These are phyloP conservation scores for Neopestalotiopsis sp. DNA, from an alignment of 2,329 filamentous ascomycete genomes.

Conservation along the genomic window DNA sequence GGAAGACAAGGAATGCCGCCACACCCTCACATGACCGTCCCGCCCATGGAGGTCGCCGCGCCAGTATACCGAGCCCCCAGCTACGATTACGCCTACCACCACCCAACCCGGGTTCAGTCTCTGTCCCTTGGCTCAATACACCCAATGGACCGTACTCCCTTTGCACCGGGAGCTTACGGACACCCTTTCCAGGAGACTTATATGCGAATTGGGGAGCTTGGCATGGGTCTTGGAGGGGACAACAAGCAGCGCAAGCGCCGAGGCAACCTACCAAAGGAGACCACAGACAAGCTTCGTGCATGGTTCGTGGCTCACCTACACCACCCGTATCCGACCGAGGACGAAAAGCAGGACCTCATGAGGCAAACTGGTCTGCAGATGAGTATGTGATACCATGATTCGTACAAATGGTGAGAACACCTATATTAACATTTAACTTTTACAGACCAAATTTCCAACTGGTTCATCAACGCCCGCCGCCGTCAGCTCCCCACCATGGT, in stretches of 20 bases:
- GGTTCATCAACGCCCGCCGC: conserved; percentile 80
- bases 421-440: conserved; percentile 12
- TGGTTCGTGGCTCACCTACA: conserved; percentile 82
- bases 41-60: conserved; percentile 37
- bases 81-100: conserved; percentile 47
- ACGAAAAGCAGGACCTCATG: conserved; percentile 85
- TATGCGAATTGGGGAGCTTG: conserved; percentile 46
- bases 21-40: conserved; percentile 28
- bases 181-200: conserved; percentile 46
- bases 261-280: conserved; percentile 89
- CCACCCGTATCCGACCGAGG: conserved; percentile 86
- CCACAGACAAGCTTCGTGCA: conserved; percentile 77
- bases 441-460: conserved; percentile 74
- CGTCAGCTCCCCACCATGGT: conserved; percentile 67
- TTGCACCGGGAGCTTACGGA: conserved; percentile 46
- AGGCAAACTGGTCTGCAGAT: conserved; percentile 77
- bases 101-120: conserved; percentile 50
- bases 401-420: no score
- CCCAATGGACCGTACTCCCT: conserved; percentile 49
- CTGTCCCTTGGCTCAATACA: conserved; percentile 49
- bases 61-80: conserved; percentile 38
- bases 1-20: conserved; percentile 25
- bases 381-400: conserved; percentile 58
- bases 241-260: conserved; percentile 67
- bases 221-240: conserved; percentile 45